Conservation (phyloP, 495 filamentous ascomycete species). For the Choiromyces venosus region DNA sequence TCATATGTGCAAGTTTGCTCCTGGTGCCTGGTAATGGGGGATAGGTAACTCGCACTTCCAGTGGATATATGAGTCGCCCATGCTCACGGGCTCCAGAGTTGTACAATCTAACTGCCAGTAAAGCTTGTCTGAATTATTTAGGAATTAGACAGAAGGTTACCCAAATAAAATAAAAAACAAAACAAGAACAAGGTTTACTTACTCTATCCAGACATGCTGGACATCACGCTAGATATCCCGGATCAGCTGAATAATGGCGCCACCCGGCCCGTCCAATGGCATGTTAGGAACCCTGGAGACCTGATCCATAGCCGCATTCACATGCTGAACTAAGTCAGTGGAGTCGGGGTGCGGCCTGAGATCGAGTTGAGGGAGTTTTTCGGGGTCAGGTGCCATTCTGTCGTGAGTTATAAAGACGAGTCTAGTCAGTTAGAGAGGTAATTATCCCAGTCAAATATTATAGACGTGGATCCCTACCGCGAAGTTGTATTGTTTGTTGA, state of each 20-base stretch:
- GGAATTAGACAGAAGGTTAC: conserved; percentile 10
- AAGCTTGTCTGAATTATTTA: conserved; percentile 10
- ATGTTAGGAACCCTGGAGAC: conserved; percentile 8
- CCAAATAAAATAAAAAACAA: background rate
- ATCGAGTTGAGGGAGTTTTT: background rate
- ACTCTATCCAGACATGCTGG: conserved; percentile 14
- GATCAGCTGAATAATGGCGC: background rate
- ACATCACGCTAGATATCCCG: conserved; percentile 6
- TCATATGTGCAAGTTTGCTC: conserved; percentile 4
- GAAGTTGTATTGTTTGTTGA: background rate
- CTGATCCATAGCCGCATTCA: conserved; percentile 16
- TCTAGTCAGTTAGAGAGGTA: background rate
- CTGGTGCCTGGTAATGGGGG: conserved; percentile 5
- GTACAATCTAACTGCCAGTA: conserved; percentile 10
- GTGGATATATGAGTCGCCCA: conserved; percentile 6
- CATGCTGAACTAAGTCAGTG: background rate
- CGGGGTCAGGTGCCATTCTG: background rate
- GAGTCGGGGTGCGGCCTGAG: conserved; percentile 7
- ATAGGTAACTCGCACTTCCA: conserved; percentile 5
- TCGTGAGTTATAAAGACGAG: background rate
- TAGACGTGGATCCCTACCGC: background rate
- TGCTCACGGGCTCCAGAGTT: conserved; percentile 7
- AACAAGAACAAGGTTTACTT: conserved; percentile 7
- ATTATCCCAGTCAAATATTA: background rate
- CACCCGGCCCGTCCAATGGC: conserved; percentile 5